Evolutionary conservation across 805 yeast species (phyloP), one percentile per base, ranked within the genome.

Genomic region (Maudiozyma turicensis): DNA sequence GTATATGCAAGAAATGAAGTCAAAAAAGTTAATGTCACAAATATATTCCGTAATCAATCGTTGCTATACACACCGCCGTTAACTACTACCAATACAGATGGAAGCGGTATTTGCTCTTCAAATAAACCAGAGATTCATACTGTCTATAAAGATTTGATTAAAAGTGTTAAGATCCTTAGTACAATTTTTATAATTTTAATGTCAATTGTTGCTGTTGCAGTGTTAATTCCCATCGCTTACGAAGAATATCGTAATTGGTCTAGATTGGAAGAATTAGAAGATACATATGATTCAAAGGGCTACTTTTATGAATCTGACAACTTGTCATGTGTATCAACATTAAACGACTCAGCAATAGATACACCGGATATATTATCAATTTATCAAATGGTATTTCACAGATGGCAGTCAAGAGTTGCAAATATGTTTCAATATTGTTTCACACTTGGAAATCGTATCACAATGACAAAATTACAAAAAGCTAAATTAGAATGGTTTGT

Each of bases 211-310:
- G 76, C 84, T 1, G 40, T 79, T 0, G 46, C 67, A 0, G 67
- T 71, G 0, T 60, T 78, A 33, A 40, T 73, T 0, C 77, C 77
- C 0, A 67, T 74, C 6, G 67, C 70, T 1, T 76, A 69, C 56
- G 53, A 65, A 29, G 84, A 80, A 49, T 64, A 64, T 37, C 62
- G 66, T 37, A 64, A 66, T 10, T 82, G 87, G 86, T 63, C 54
- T 40, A 69, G 72, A 45, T 55, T 77, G 39, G 52, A 63, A n/a
- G 57, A 53, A 3, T 61, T 78, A 47, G 67, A 69, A 48, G 48
- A 39, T 33, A 29, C 26, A 11, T n/a, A 14, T 13, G 32, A 7
- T 29, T 6, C 30, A 3, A 40, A 38, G 7, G 40, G 37, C 8
- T 29, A 10, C 14, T 30, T 43, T 6, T 45, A 38, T 31, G 41